These are phyloP conservation scores for Candida insectorum DNA, from an alignment of 805 yeast genomes.

Conservation along the genomic window DNA sequence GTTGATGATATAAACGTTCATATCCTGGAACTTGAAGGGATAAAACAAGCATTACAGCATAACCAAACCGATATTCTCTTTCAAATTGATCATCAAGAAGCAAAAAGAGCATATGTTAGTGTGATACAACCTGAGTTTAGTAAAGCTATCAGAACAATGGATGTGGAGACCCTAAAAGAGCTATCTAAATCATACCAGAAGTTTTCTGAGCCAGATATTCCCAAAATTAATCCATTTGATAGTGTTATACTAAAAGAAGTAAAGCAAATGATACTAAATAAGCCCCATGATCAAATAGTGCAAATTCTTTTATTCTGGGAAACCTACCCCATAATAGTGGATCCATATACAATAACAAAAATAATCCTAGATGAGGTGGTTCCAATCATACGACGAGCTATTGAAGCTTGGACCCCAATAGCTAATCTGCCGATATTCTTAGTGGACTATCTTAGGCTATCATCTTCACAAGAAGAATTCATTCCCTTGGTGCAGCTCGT, in stretches of 20 bases:
- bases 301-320: slow-evolving; percentile 15
- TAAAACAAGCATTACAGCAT: slow-evolving; percentile 1
- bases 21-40: slow-evolving; percentile 1
- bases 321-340: slow-evolving; percentile 1
- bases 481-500: slow-evolving; percentile 6
- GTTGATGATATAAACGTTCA: background rate
- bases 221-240: slow-evolving; percentile 16
- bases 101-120: slow-evolving; percentile 7
- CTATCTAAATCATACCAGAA: slow-evolving; percentile 2
- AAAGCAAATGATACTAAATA: background rate
- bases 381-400: slow-evolving; percentile 13
- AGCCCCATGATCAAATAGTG: slow-evolving; percentile 9
- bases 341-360: slow-evolving; percentile 1
- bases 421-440: slow-evolving; percentile 12
- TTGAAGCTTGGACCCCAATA: slow-evolving; percentile 17
- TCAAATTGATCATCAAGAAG: slow-evolving; percentile 4
- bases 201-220: slow-evolving; percentile 3
- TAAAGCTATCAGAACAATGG: background rate
- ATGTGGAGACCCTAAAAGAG: background rate
- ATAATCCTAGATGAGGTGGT: slow-evolving; percentile 16
- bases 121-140: slow-evolving; percentile 2
- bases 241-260: slow-evolving; percentile 13
- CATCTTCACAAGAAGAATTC: slow-evolving; percentile 7
- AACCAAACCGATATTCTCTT: slow-evolving; percentile 1
- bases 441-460: slow-evolving; percentile 18